phyloP scores from a whole-genome alignment of 495 filamentous ascomycete species.

The Aspergillus biplanus region DNA sequence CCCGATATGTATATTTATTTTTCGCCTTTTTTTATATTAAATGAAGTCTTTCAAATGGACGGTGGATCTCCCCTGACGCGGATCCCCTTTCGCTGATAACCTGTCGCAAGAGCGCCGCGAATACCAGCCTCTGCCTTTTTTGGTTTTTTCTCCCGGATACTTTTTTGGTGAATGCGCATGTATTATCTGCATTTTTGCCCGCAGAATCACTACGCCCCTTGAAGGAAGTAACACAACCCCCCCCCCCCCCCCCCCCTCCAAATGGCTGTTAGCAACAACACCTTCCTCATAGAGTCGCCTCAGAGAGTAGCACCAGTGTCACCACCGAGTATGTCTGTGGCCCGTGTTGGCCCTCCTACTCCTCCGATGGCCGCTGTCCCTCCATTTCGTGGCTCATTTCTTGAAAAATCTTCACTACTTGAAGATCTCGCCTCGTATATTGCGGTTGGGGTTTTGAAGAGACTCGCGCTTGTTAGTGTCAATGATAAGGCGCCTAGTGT shows the following conservation, averaged over 20 bases:
- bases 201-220: not conserved
- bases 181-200: not conserved
- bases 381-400: not conserved
- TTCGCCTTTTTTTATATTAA: too few species aligned
- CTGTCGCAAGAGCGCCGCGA: too few species aligned
- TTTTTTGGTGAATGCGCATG: too few species aligned
- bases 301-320: not conserved
- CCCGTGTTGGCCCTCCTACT: slow-evolving; percentile 1
- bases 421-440: slow-evolving; percentile 24
- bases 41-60: too few species aligned
- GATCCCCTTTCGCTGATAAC: too few species aligned
- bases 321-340: slow-evolving; percentile 3
- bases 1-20: too few species aligned
- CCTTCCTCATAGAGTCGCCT: slow-evolving; percentile 1
- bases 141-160: too few species aligned
- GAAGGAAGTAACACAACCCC: slow-evolving; percentile 11
- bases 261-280: not conserved
- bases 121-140: too few species aligned
- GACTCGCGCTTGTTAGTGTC: not conserved
- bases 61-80: too few species aligned
- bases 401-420: slow-evolving; percentile 6
- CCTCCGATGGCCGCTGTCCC: not conserved
- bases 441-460: slow-evolving; percentile 27
- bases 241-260: too few species aligned
- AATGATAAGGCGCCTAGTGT: not conserved